These are phyloP conservation scores for Myriosclerotinia curreyana DNA, from an alignment of 2,329 filamentous ascomycete species.

Conservation along the genomic window DNA sequence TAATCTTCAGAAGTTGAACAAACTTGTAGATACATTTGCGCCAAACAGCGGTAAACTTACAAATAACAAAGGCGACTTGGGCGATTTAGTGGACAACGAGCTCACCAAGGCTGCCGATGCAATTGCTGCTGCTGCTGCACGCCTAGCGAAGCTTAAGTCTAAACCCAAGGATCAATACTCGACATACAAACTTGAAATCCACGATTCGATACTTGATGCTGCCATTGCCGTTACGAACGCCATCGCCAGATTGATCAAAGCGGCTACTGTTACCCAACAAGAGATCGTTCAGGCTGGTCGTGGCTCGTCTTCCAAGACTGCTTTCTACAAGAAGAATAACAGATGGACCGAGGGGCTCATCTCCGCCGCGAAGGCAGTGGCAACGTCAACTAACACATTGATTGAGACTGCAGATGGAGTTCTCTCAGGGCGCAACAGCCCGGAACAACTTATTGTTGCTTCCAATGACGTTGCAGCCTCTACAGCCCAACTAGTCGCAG, in stretches of 20 bases:
- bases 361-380: slow-evolving; percentile 94
- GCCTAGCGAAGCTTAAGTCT: slow-evolving; percentile 87
- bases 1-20: slow-evolving; percentile 89
- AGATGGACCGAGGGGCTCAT: slow-evolving; percentile 98
- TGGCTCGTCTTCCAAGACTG: slow-evolving; percentile 80
- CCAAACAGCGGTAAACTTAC: slow-evolving; percentile 81
- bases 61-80: slow-evolving; percentile 77
- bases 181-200: slow-evolving; percentile 93
- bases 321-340: slow-evolving; percentile 99
- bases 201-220: slow-evolving; percentile 91
- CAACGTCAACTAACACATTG: slow-evolving; percentile 86
- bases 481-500: slow-evolving; percentile 93
- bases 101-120: slow-evolving; percentile 91
- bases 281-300: slow-evolving; percentile 95
- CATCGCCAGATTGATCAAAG: slow-evolving; percentile 91
- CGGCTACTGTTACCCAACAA: slow-evolving; percentile 86
- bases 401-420: slow-evolving; percentile 98
- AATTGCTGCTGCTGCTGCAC: slow-evolving; percentile 86
- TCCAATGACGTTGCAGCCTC: slow-evolving; percentile 96
- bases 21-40: slow-evolving; percentile 86
- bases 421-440: slow-evolving; percentile 84
- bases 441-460: slow-evolving; percentile 95
- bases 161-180: slow-evolving; percentile 95
- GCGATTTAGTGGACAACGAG: slow-evolving; percentile 89
- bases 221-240: slow-evolving; percentile 91